Percentiles rank a stretch among this genome's conserved stretches.
These are phyloP conservation scores for Paecilomyces formosus DNA, from an alignment of 2,329 filamentous ascomycete genomes.

Conservation along the genomic window DNA sequence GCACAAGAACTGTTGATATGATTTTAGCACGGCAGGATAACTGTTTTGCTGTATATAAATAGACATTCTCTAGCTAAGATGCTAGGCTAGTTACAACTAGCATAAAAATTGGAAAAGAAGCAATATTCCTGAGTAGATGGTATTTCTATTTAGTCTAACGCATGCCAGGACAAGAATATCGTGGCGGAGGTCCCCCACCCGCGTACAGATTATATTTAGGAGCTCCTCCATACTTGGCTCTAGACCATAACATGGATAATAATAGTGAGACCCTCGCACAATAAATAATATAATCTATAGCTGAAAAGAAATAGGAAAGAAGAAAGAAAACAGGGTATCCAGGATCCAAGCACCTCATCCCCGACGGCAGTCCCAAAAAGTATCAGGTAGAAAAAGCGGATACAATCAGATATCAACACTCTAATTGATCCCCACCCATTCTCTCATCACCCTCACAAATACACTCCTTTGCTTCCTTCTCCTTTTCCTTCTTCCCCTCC, in stretches of 20 bases:
- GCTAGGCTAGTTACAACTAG: background rate
- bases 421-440: background rate
- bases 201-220: too few relatives aligned
- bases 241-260: too few relatives aligned
- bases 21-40: background rate
- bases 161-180: background rate
- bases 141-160: too few relatives aligned
- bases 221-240: too few relatives aligned
- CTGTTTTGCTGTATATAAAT: background rate
- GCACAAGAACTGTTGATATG: background rate
- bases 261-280: too few relatives aligned
- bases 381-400: too few relatives aligned
- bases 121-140: background rate
- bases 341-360: too few relatives aligned
- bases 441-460: background rate
- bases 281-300: too few relatives aligned
- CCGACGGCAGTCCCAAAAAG: too few relatives aligned
- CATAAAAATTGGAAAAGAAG: background rate
- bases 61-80: background rate
- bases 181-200: background rate
- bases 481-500: background rate
- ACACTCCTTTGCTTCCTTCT: background rate
- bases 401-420: background rate
- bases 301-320: too few relatives aligned
- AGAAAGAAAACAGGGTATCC: too few relatives aligned